phyloP scores from a whole-genome alignment of 176 grass and related monocot species.

The Sorghum bicolor region DNA sequence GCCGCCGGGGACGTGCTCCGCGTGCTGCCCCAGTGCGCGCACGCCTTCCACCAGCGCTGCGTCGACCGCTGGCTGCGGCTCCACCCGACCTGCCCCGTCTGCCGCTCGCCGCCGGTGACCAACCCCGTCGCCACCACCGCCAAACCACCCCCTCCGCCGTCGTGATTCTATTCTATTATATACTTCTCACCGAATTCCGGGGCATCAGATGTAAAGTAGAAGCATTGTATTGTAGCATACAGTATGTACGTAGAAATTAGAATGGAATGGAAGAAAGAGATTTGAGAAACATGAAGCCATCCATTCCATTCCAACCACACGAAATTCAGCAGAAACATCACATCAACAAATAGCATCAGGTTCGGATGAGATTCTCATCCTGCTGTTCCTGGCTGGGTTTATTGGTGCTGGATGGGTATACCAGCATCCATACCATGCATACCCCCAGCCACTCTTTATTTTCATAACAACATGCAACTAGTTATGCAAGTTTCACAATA shows the following conservation, averaged over 20 bases:
- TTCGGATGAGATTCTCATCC: not conserved
- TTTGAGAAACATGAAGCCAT: not conserved
- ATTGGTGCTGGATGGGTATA: not conserved
- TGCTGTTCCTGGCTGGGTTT: not conserved
- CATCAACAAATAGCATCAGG: not conserved
- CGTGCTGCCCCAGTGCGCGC: conserved; percentile 53
- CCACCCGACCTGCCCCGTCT: conserved; percentile 56
- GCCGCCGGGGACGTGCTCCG: conserved; percentile 43
- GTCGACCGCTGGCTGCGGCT: conserved; percentile 54
- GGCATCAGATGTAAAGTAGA: not conserved
- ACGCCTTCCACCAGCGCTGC: conserved; percentile 58
- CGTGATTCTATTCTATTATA: not conserved
- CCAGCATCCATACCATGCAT: not conserved
- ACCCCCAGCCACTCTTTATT: conserved; percentile 14
- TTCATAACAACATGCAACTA: not conserved
- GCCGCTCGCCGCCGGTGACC: conserved; percentile 34
- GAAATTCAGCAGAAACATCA: not conserved
- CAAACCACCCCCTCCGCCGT: no score
- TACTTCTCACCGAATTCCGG: not conserved
- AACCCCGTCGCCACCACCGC: not conserved
- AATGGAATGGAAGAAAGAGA: not conserved
- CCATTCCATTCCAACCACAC: not conserved
- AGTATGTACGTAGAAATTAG: no score
- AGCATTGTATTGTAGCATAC: not conserved
- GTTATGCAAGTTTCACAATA: conserved; percentile 23